Evolutionary conservation across 164 flowering plant genomes (phyloP), one percentile per base, ranked within the genome.

Genomic region (Kalanchoe fedtschenkoi): DNA sequence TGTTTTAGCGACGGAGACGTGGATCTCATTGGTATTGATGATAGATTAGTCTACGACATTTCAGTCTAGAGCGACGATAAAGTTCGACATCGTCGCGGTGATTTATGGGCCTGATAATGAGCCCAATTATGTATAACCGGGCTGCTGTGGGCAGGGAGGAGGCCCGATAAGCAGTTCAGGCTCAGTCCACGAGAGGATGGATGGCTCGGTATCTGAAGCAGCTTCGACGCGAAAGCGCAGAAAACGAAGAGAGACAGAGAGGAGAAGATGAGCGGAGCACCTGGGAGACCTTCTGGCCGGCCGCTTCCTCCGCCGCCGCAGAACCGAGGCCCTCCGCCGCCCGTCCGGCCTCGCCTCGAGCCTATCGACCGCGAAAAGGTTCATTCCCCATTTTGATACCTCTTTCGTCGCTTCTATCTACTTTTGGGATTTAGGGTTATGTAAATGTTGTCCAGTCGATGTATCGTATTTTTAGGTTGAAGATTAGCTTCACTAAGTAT

Each of bases 281-380:
- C 53, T 6, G 53, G 26, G 4, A 21, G 55, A 24, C 55, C 30
- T 4, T 47, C 30, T 11, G 30, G 55, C 55, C 55, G 55, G 55
- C 55, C 30, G 55, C 55, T 39, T 39, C 43, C 43, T 9, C 43
- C 43, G 43, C 43, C 43, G 43, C n/a, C n/a, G n/a, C n/a, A 44
- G 11, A 5, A 3, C 11, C 66, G 82, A 39, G 71, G 69, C 5
- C 77, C 72, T 55, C 80, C 74, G 1, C 78, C 76, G 22, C 75
- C 70, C 10, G 46, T 77, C 70, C 82, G 80, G 34, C 78, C 82
- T 30, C 84, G 79, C 19, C 70, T 72, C 51, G 82, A 80, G 55
- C 84, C 85, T 8, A 85, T 85, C 34, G 87, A 85, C 56, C 80
- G 77, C 51, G 81, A 77, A 54, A 77, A 77, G 75, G 81, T 71